Evolutionary conservation across 768 basidiomycete species (phyloP).

Genomic region (Leccinum longicurvipes): DNA sequence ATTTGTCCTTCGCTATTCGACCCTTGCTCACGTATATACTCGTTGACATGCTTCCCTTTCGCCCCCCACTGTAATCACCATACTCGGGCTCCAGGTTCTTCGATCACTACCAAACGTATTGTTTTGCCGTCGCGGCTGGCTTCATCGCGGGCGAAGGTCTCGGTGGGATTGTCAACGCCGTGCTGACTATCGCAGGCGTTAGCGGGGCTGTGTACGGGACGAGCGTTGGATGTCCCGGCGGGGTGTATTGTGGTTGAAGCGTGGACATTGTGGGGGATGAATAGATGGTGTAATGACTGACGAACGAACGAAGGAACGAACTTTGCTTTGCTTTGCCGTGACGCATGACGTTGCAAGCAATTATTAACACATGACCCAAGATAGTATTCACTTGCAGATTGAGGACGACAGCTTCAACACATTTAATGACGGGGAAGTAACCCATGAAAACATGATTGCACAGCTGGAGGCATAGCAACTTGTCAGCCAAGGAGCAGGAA

Average conservation of each 20-base stretch:
- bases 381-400: too few relatives aligned
- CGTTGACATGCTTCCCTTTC: background rate
- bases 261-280: background rate
- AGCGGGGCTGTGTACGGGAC: conserved; percentile 27
- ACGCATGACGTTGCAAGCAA: too few relatives aligned
- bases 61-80: background rate
- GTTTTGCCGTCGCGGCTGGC: conserved; percentile 38
- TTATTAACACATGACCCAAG: too few relatives aligned
- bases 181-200: conserved; percentile 30
- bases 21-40: background rate
- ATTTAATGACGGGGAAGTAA: too few relatives aligned
- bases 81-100: conserved; percentile 5
- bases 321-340: background rate
- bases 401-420: too few relatives aligned
- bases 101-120: conserved; percentile 20
- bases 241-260: conserved; percentile 20
- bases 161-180: conserved; percentile 34
- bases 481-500: too few relatives aligned
- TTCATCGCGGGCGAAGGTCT: conserved; percentile 41
- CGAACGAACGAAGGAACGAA: background rate
- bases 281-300: background rate
- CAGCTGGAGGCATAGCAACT: too few relatives aligned
- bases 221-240: conserved; percentile 27
- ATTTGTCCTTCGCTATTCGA: background rate
- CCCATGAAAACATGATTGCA: too few relatives aligned